These are phyloP conservation scores for Talaromyces sp. DNA, from an alignment of 2,329 filamentous ascomycete genomes.

Conservation along the genomic window DNA sequence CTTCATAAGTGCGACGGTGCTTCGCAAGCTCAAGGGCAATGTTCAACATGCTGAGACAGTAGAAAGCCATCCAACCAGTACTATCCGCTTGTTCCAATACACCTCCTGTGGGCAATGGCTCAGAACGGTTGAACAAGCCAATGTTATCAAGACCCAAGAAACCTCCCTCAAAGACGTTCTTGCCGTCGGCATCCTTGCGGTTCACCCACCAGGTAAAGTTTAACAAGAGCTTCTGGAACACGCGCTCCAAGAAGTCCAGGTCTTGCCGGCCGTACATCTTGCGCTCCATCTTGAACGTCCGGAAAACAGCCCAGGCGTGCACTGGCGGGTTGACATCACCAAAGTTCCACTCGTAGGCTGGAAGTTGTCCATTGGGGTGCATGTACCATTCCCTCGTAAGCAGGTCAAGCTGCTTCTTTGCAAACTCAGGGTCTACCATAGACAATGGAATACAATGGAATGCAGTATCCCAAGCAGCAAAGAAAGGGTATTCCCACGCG, in stretches of 20 bases:
- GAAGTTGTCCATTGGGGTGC: conserved; percentile 92
- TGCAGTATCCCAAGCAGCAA: conserved; percentile 93
- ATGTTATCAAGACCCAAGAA: conserved; percentile 97
- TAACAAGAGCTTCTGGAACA: conserved; percentile 90
- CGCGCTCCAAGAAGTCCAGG: conserved; percentile 88
- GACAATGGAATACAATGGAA: conserved; percentile 95
- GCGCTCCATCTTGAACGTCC: conserved; percentile 95
- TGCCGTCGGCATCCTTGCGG: conserved; percentile 86
- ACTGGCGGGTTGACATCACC: conserved; percentile 95
- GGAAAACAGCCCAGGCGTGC: conserved; percentile 92
- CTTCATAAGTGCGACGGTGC: conserved; percentile 90
- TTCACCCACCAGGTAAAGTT: conserved; percentile 99
- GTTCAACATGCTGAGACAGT: conserved; percentile 93
- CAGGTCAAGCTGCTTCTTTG: conserved; percentile 94
- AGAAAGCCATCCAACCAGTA: conserved; percentile 99
- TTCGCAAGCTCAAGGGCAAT: conserved; percentile 93
- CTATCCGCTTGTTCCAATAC: conserved; percentile 94
- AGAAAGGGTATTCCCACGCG: conserved; percentile 98
- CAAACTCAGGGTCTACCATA: conserved; percentile 97
- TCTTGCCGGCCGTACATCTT: conserved; percentile 95
- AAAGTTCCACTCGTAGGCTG: conserved; percentile 96
- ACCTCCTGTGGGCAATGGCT: conserved; percentile 88
- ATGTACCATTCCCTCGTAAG: conserved; percentile 99
- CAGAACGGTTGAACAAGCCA: conserved; percentile 92
- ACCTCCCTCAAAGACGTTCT: conserved; percentile 95